Evolutionary conservation across 371 early-diverging fungal species (phyloP).

Genomic region (Actinomortierella ambigua): DNA sequence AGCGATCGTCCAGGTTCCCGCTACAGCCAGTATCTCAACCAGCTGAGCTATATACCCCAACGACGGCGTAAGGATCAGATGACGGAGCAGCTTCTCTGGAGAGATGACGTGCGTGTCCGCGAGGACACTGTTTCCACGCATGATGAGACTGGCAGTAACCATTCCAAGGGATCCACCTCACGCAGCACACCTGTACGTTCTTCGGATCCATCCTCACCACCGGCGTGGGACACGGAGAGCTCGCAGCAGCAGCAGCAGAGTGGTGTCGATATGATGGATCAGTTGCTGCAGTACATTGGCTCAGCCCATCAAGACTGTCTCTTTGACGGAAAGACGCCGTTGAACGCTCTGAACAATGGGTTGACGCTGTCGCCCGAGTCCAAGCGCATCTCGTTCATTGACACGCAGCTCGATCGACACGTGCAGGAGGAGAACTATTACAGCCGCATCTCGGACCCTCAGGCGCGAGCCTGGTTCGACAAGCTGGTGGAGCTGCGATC

Average conservation of each 20-base stretch:
- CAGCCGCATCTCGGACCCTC: slow-evolving; percentile 45
- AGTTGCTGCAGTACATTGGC: slow-evolving; percentile 54
- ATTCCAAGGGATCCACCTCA: too few species aligned
- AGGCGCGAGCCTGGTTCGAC: slow-evolving; percentile 50
- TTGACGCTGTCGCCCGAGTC: slow-evolving; percentile 31
- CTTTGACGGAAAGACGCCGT: slow-evolving; percentile 49
- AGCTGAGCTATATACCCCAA: background rate
- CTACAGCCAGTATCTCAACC: too few species aligned
- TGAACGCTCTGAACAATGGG: slow-evolving; percentile 54
- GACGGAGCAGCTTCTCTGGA: slow-evolving; percentile 39
- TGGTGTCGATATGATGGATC: slow-evolving; percentile 31
- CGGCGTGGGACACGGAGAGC: too few species aligned
- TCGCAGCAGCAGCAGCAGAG: too few species aligned
- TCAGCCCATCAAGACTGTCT: slow-evolving; percentile 69
- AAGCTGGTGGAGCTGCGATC: slow-evolving; percentile 43
- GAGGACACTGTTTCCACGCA: slow-evolving; percentile 13
- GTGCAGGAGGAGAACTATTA: slow-evolving; percentile 57
- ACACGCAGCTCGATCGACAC: slow-evolving; percentile 55
- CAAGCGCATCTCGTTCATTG: slow-evolving; percentile 25
- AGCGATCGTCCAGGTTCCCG: too few species aligned
- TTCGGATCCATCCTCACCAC: too few species aligned
- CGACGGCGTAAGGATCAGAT: slow-evolving; percentile 33
- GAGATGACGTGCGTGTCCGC: slow-evolving; percentile 27
- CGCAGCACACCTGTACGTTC: too few species aligned
- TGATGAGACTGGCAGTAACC: too few species aligned